These are phyloP conservation scores for Neofusicoccum sp. DNA, from an alignment of 2,329 filamentous ascomycete genomes.

Conservation along the genomic window DNA sequence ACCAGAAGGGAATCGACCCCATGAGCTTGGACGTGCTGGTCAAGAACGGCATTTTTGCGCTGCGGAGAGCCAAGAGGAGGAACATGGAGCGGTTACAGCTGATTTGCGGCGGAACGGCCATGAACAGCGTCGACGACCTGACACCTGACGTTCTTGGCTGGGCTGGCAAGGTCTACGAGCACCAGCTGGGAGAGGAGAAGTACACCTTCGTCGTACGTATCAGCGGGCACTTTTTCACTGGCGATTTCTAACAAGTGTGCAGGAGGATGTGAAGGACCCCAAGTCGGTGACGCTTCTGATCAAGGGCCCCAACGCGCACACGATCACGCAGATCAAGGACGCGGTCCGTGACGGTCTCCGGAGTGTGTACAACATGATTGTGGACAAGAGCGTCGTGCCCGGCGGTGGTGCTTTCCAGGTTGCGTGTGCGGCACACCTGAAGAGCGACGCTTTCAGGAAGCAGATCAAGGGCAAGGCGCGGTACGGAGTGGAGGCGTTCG, in stretches of 20 bases:
- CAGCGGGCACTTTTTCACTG: not conserved
- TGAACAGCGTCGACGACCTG: conserved; percentile 96
- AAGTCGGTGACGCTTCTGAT: conserved; percentile 97
- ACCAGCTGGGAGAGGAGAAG: conserved; percentile 97
- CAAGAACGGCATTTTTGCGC: conserved; percentile 95
- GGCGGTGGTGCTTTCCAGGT: conserved; percentile 96
- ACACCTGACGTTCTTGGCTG: conserved; percentile 86
- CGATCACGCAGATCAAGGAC: conserved; percentile 94
- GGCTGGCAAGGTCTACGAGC: conserved; percentile 95
- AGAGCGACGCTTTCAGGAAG: conserved; percentile 81
- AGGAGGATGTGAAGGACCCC: conserved; percentile 94
- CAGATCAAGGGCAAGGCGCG: conserved; percentile 97
- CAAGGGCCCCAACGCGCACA: conserved; percentile 96
- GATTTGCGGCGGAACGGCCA: conserved; percentile 83
- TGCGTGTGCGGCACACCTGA: conserved; percentile 82
- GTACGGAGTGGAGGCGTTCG: conserved; percentile 91
- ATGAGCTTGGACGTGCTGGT: conserved; percentile 92
- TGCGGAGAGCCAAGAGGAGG: conserved; percentile 91
- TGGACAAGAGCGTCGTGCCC: conserved; percentile 93
- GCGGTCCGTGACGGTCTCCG: conserved; percentile 91
- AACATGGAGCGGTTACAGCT: conserved; percentile 99
- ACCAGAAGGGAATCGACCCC: conserved; percentile 98
- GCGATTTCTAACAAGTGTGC: conserved; percentile 24
- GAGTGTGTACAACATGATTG: conserved; percentile 99
- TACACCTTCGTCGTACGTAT: conserved; percentile 76